Evolutionary conservation across 495 filamentous ascomycete genomes (phyloP), one percentile per base, ranked within the genome.

Genomic region (Aspergillus ostianus): DNA sequence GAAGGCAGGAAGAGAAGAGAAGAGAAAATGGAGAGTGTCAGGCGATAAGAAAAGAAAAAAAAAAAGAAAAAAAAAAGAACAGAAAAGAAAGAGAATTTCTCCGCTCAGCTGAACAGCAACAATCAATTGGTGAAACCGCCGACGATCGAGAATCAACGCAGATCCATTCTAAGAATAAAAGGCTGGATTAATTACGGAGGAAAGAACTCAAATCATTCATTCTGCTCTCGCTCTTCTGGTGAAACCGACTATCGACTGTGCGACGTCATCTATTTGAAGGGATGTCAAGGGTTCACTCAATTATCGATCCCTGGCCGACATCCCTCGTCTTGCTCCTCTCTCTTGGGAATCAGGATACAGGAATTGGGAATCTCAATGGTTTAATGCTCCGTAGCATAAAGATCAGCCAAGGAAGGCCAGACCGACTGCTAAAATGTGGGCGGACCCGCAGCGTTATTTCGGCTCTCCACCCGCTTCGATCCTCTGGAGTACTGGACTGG

Each of bases 71-170:
- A 51, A 59, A 18, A n/a, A 13, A 2, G 47, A 4, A 50, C 13
- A 58, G 17, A 52, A 45, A 44, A 26, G n/a, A 45, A 50, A 41
- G 57, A 48, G 15, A 8, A 12, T 47, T 47, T 47, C 20, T 47
- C 20, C 20, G 46, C 46, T 47, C 29, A 36, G 29, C 20, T 18
- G 53, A 27, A 6, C 6, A 57, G 29, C n/a, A 45, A 4, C 29
- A 32, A 61, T 29, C 47, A 41, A 61, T 57, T 20, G 10, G 20
- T 47, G 46, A 47, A 47, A 18, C 46, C 46, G n/a, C 46, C 23
- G 15, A 12, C 36, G 46, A 47, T 47, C 46, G 46, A 47, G 46
- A 47, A 47, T 47, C 46, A 12, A 21, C n/a, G 6, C 6, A n/a
- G 46, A 47, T 21, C 46, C 8, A 7, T 21, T 21, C 46, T 47